Evolutionary conservation across 495 filamentous ascomycete species (phyloP).

Genomic region (Astrothelium subdiscretum): DNA sequence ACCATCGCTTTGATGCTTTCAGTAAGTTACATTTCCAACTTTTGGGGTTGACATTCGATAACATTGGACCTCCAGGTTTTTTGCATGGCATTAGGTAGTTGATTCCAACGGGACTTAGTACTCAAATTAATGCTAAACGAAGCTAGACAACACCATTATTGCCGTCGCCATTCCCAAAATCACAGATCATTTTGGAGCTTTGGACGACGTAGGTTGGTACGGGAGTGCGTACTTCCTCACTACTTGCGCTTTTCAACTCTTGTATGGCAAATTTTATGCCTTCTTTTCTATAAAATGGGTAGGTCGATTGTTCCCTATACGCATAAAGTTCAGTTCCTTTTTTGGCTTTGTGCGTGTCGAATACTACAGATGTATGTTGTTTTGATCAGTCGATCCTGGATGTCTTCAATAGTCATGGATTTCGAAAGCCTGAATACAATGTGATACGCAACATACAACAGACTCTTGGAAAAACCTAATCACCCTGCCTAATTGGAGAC

Average conservation of each 20-base stretch:
- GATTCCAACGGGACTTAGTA: neutral
- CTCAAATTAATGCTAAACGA: neutral
- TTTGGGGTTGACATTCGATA: neutral
- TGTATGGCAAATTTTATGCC: constrained; percentile 31
- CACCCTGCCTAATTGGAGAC: neutral
- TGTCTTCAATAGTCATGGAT: too few relatives aligned
- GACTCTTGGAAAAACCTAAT: neutral
- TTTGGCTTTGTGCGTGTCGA: neutral
- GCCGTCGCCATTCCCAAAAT: constrained; percentile 77
- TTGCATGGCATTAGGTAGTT: constrained; percentile 41
- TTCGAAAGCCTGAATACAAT: too few relatives aligned
- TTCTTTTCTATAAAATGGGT: constrained; percentile 33
- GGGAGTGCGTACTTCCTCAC: constrained; percentile 62
- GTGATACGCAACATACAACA: neutral
- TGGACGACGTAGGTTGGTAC: constrained; percentile 76
- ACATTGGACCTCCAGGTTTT: constrained; percentile 31
- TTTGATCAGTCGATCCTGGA: too few relatives aligned
- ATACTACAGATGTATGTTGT: neutral
- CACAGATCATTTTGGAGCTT: constrained; percentile 63
- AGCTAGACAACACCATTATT: constrained; percentile 61
- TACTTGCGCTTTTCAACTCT: constrained; percentile 38
- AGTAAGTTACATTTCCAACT: constrained; percentile 5
- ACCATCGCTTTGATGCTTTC: constrained; percentile 49
- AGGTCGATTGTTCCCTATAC: neutral
- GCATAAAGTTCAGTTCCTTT: neutral